Evolutionary conservation across 2,329 filamentous ascomycete genomes (phyloP), one percentile per base, ranked within the genome.

Genomic region (Capronia americana): DNA sequence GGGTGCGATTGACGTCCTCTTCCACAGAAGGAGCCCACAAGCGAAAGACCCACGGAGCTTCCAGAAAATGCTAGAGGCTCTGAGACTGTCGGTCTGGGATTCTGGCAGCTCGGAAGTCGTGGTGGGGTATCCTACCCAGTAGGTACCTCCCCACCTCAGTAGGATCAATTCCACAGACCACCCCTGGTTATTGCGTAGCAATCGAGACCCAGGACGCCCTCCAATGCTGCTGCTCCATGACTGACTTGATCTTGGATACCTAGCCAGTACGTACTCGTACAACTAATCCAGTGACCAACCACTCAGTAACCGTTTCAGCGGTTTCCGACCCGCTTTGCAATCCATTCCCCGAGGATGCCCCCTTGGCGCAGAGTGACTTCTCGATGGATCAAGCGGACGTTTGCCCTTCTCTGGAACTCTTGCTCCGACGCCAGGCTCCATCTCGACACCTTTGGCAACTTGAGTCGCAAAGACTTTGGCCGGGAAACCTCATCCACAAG

Each of bases 381-480:
- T 38, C 44, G n/a, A 44, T 34, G 24, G 41, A 41, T 44, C 41
- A 55, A 48, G 28, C 61, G 65, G 65, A 55, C 48, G 38, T 65
- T 57, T 65, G 51, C 44, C 66, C 61, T 20, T 48, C 48, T 66
- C 59, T 68, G 57, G 66, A 55, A n/a, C 50, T 63, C 34, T 53
- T 66, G 48, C 60, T 61, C 66, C 66, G 66, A 32, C 57, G 38
- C 63, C 66, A 61, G 51, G 44, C 32, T 44, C 38, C 63, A 23
- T 48, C 55, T 32, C 26, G 55, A 58, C 53, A 34, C 12, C 10
- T 34, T 23, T 51, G 48, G 48, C 7, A 51, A 26, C 14, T 51
- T 24, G 48, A 26, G 48, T 51, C 20, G 48, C 20, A 28, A 28
- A 26, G 23, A 6, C 20, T 23, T 20, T 17, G 20, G 30, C 14